Evolutionary conservation across 495 filamentous ascomycete species (phyloP), one percentile per base, ranked within the genome.

Genomic region (Tuber microsphaerosporum): DNA sequence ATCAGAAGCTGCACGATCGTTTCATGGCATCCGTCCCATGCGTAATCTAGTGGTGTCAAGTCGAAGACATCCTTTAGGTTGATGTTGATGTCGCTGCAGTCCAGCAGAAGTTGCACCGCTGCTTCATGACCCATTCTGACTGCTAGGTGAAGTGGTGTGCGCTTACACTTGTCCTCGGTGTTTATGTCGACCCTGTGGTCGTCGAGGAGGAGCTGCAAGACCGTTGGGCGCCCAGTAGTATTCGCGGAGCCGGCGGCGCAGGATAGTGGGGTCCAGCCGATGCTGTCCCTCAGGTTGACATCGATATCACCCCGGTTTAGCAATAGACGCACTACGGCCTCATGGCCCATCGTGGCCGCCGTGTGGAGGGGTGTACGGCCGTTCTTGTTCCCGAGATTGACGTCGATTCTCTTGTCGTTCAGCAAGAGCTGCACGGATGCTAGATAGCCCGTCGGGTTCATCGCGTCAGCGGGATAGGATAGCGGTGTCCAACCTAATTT

Each of bases 101-200:
- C 75, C n/a, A 81, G 80, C 44, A 84, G 74, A 45, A 82, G 31
- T 70, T 73, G 71, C 51, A 85, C 82, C 22, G 79, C 78, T 34
- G 45, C 68, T 72, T 75, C 77, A 69, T 82, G 75, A 2, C 82
- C 82, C 20, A 74, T 72, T 43, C 2, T 17, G 48, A 77, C 74
- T 65, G 81, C 81, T 4, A 12, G 22, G 48, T 73, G 79, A 3
- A 83, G 74, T 34, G 81, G 79, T 43, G 81, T 79, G 26, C 41
- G 42, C 1, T 75, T 71, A 37, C 48, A 1, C 5, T 48, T 72
- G 39, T 81, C 78, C 46, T 76, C 74, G 48, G 75, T 74, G 61
- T 83, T 45, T 31, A 71, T 41, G 48, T 82, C 76, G 41, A 73
- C 74, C n/a, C 72, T 70, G 22, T 34, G 61, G 44, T 73, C 51